Conservation (phyloP, 108 stramenopile species). For the Asterionellopsis glacialis region DNA sequence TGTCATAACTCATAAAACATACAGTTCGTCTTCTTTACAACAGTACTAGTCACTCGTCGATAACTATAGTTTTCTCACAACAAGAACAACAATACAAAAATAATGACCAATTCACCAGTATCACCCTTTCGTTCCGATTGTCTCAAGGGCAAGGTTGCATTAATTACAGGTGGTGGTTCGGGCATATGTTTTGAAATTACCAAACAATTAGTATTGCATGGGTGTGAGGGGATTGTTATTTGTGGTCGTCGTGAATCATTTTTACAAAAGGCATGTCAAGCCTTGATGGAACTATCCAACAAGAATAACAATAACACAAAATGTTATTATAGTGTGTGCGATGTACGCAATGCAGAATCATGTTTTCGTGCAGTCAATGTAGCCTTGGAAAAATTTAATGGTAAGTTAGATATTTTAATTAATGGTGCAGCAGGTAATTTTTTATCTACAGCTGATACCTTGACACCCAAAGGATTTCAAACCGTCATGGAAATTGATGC, state of each 20-base stretch:
- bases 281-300: slow-evolving; percentile 32
- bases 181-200: slow-evolving; percentile 84
- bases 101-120: not conserved
- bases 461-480: slow-evolving; percentile 85
- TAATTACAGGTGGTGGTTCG: slow-evolving; percentile 82
- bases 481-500: slow-evolving; percentile 95
- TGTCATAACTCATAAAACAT: too few species aligned
- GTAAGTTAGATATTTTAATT: slow-evolving; percentile 75
- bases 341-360: slow-evolving; percentile 67
- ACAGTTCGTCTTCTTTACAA: too few species aligned
- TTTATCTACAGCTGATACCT: slow-evolving; percentile 70
- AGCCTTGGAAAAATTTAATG: slow-evolving; percentile 38
- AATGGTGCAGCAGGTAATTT: slow-evolving; percentile 95
- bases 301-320: slow-evolving; percentile 1
- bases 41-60: too few species aligned
- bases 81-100: too few species aligned
- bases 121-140: slow-evolving; percentile 72
- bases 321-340: slow-evolving; percentile 59
- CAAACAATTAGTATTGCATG: slow-evolving; percentile 69
- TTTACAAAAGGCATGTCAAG: slow-evolving; percentile 50
- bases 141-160: slow-evolving; percentile 66
- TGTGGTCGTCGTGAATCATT: slow-evolving; percentile 73
- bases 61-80: too few species aligned
- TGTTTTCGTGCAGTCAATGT: slow-evolving; percentile 58
- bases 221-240: slow-evolving; percentile 64